Evolutionary conservation across 805 yeast species (phyloP), one percentile per base, ranked within the genome.

Genomic region (Kurtzmaniella cleridarum): DNA sequence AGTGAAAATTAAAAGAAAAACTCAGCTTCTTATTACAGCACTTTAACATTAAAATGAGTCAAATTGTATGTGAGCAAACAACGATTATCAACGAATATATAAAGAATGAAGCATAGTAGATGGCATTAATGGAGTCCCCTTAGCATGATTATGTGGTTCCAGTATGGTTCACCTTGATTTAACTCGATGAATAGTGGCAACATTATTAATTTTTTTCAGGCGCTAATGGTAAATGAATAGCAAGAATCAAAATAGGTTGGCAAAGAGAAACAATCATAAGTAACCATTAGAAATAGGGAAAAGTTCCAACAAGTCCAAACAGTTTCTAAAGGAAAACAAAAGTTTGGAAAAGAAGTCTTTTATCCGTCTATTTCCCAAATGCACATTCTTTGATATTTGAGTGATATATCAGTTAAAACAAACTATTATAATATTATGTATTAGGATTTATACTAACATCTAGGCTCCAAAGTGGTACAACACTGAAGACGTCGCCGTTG

Each of bases 381-480:
- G 24, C 24, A 5, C 24, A 20, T 20, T 20, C 24, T 20, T 20
- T 20, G 8, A 20, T 20, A 20, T 20, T 20, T 8, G 8, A 20
- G 24, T 20, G 24, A 20, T 5, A 5, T 5, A 8, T 20, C 8
- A 8, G 8, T 20, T 20, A 20, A 5, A 20, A 20, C 24, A n/a
- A n/a, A n/a, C n/a, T n/a, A n/a, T n/a, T 20, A 5, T 20, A 20
- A 8, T 20, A 5, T 20, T 20, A 5, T 20, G 5, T 20, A 20
- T 20, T 20, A 20, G 5, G 24, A 20, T 44, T 34, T 50, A 46
- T 55, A 54, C 54, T 53, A 54, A 55, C 62, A 33, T 49, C 7
- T 57, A 68, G 73, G 91, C 93, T 65, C 84, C 87, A 73, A 84
- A 83, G 78, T 86, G 95, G 95, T 89, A 85, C 79, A 88, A 86